These are phyloP conservation scores for Alternaria triticina DNA, from an alignment of 2,329 filamentous ascomycete species.

Conservation along the genomic window DNA sequence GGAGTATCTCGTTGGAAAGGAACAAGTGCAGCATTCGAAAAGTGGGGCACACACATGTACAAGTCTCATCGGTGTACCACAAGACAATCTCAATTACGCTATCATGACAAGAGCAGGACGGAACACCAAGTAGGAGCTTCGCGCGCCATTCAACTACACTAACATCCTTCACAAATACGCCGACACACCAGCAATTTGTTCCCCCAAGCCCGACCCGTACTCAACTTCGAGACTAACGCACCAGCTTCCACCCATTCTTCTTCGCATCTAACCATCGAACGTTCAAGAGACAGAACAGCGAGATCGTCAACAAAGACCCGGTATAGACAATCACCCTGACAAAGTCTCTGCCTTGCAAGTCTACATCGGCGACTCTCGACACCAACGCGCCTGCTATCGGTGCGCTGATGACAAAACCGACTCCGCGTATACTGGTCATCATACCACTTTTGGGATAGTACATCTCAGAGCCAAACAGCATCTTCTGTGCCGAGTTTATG, in stretches of 20 bases:
- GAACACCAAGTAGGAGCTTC: background rate
- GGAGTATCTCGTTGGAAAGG: background rate
- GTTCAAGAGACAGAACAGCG: conserved; percentile 13
- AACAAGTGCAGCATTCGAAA: background rate
- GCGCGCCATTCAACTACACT: background rate
- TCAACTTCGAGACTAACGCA: conserved; percentile 7
- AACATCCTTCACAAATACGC: background rate
- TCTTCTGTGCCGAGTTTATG: conserved; percentile 24
- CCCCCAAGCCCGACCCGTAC: background rate
- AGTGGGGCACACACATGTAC: background rate
- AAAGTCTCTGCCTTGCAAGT: conserved; percentile 20
- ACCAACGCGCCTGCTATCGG: conserved; percentile 30
- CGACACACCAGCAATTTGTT: background rate
- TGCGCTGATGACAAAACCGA: conserved; percentile 25
- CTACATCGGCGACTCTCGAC: conserved; percentile 11
- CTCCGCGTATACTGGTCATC: conserved; percentile 25
- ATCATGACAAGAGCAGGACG: background rate
- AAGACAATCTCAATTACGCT: background rate
- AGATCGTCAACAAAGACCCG: conserved; percentile 14
- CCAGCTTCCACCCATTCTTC: conserved; percentile 23
- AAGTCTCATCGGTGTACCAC: background rate
- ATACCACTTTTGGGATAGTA: conserved; percentile 30
- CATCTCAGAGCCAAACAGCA: conserved; percentile 28
- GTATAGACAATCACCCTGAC: conserved; percentile 21
- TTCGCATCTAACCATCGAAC: conserved; percentile 22